A percentile compares a stretch with the other conserved stretches of the same genome.
Conservation (phyloP, 2,329 filamentous ascomycete species). For the Zymoseptoria pseudotritici region DNA sequence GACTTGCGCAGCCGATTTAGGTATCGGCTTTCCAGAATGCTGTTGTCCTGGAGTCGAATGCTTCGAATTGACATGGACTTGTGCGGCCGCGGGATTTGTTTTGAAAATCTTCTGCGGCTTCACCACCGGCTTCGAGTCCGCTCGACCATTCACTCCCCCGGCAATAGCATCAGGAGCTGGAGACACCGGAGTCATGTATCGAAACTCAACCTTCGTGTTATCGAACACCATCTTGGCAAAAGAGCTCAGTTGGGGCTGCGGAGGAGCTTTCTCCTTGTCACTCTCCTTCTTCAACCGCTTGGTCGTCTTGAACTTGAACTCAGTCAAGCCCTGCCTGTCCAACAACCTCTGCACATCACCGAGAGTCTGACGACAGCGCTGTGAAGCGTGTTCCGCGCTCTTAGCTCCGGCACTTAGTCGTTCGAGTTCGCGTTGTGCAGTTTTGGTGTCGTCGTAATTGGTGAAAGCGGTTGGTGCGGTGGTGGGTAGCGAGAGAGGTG, state of each 20-base stretch:
- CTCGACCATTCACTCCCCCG: background rate
- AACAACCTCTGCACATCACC: slow-evolving; percentile 69
- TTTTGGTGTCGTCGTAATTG: slow-evolving; percentile 15
- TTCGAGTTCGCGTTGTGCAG: slow-evolving; percentile 46
- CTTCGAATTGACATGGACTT: background rate
- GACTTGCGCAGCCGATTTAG: background rate
- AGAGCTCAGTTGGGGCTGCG: slow-evolving; percentile 36
- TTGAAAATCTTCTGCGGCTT: background rate
- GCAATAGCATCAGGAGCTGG: background rate
- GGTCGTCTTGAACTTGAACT: slow-evolving; percentile 47
- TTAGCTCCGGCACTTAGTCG: slow-evolving; percentile 64
- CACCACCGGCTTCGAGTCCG: background rate
- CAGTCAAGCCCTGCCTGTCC: slow-evolving; percentile 60
- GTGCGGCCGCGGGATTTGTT: background rate
- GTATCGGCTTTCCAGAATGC: background rate
- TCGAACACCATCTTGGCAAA: slow-evolving; percentile 50
- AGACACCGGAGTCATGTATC: slow-evolving; percentile 13
- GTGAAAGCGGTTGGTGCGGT: slow-evolving; percentile 31
- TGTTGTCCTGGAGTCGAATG: background rate
- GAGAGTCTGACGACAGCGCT: slow-evolving; percentile 62
- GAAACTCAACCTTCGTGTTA: slow-evolving; percentile 32
- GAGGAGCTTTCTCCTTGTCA: slow-evolving; percentile 6
- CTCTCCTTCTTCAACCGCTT: slow-evolving; percentile 7
- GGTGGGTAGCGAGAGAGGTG: slow-evolving; percentile 36
- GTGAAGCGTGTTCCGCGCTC: slow-evolving; percentile 51